phyloP scores from a whole-genome alignment of 306 rosid genomes.

The Inga oerstediana region DNA sequence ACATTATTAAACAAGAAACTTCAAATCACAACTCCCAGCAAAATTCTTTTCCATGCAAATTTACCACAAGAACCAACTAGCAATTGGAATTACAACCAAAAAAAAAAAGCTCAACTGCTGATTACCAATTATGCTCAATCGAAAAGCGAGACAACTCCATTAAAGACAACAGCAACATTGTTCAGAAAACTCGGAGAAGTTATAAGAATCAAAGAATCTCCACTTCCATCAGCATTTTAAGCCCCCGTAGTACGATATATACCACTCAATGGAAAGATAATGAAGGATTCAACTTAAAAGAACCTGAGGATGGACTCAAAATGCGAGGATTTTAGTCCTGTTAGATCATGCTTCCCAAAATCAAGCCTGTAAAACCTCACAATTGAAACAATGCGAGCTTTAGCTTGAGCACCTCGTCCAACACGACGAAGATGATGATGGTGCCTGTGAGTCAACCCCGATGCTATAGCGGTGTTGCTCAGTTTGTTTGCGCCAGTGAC shows the following conservation, averaged over 20 bases:
- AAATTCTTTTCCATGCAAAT: not conserved
- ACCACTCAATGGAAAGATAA: not conserved
- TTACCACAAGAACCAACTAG: not conserved
- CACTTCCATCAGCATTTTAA: not conserved
- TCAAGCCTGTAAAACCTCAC: not conserved
- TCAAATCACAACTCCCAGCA: not conserved
- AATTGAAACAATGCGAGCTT: not conserved
- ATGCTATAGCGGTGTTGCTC: not conserved
- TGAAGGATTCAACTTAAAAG: not conserved
- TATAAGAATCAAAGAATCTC: not conserved
- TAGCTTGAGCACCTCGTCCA: not conserved
- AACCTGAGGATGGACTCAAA: slow-evolving; percentile 30
- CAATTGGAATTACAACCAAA: no score
- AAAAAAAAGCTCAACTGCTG: not conserved
- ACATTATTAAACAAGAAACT: slow-evolving; percentile 6
- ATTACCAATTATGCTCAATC: not conserved
- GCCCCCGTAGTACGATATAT: not conserved
- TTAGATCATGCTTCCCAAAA: not conserved
- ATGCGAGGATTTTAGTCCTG: not conserved
- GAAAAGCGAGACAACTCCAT: not conserved
- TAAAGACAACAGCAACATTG: not conserved
- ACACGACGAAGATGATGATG: not conserved
- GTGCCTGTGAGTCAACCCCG: not conserved
- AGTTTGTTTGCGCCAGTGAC: not conserved
- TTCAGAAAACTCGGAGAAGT: not conserved